A percentile compares a stretch with the other conserved stretches of the same genome.
Evolutionary conservation across 2,329 filamentous ascomycete species (phyloP).

Genomic region (Alternaria postmessia): DNA sequence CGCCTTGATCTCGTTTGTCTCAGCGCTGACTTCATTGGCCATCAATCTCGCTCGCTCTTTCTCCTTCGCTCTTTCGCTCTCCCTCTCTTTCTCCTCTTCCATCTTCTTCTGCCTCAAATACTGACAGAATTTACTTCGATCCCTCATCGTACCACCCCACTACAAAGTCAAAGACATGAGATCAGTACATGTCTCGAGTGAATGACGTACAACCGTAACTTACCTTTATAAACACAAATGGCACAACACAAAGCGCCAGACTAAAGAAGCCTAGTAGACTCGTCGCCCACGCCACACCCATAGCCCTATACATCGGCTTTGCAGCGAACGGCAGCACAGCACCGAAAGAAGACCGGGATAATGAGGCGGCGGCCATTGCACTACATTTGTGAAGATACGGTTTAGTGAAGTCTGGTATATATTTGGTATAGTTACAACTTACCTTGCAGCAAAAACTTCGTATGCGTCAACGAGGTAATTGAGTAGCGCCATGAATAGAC

Average conservation of each 20-base stretch:
- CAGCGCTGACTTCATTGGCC: not conserved
- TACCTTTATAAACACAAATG: conserved; percentile 63
- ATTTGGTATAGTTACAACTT: not conserved
- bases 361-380: conserved; percentile 84
- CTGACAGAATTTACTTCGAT: conserved; percentile 68
- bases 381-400: conserved; percentile 25
- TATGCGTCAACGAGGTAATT: conserved; percentile 74
- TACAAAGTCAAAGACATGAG: too few relatives aligned
- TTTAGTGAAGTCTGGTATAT: not conserved
- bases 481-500: conserved; percentile 61
- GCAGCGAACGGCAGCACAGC: conserved; percentile 63
- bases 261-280: conserved; percentile 60
- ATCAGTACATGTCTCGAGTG: too few relatives aligned
- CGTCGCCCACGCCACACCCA: conserved; percentile 74
- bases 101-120: conserved; percentile 57
- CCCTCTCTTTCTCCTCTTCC: conserved; percentile 36
- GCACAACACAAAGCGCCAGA: conserved; percentile 62
- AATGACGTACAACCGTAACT: too few relatives aligned
- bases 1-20: conserved; percentile 13
- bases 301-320: conserved; percentile 67
- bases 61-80: conserved; percentile 24
- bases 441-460: conserved; percentile 72
- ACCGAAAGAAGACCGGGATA: conserved; percentile 79
- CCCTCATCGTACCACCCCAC: conserved; percentile 63
- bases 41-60: conserved; percentile 23